Evolutionary conservation across 2,329 filamentous ascomycete species (phyloP).

Genomic region (Neofusicoccum ribis): DNA sequence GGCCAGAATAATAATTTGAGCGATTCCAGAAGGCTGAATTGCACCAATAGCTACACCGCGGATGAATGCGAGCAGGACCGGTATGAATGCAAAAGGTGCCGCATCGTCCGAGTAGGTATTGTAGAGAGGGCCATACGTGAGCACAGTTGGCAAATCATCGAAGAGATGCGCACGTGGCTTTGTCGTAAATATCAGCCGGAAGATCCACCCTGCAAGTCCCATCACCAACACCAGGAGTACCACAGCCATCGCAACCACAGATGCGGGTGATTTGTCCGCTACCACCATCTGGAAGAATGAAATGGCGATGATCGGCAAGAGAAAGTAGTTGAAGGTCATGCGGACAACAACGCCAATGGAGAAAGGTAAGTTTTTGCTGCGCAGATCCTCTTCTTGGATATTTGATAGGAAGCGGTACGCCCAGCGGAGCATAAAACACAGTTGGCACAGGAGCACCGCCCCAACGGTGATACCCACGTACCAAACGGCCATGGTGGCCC

Average conservation of each 20-base stretch:
- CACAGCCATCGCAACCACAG: conserved; percentile 72
- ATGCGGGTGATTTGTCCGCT: conserved; percentile 65
- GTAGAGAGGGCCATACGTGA: conserved; percentile 90
- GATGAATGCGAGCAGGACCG: conserved; percentile 79
- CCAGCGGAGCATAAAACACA: conserved; percentile 77
- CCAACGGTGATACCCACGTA: conserved; percentile 72
- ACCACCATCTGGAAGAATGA: conserved; percentile 91
- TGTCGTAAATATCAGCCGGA: conserved; percentile 76
- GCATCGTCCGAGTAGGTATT: conserved; percentile 97
- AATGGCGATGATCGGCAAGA: conserved; percentile 81
- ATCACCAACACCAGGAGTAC: conserved; percentile 73
- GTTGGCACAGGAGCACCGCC: conserved; percentile 69
- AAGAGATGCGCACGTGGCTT: conserved; percentile 85
- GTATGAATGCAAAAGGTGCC: conserved; percentile 84
- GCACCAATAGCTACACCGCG: conserved; percentile 90
- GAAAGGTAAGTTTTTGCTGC: conserved; percentile 90
- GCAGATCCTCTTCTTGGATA: conserved; percentile 80
- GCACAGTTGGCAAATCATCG: conserved; percentile 85
- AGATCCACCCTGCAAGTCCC: conserved; percentile 73
- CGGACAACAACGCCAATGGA: conserved; percentile 61
- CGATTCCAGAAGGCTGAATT: conserved; percentile 88
- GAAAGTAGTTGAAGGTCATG: conserved; percentile 88
- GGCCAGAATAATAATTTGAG: conserved; percentile 86
- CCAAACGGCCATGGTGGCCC: conserved; percentile 94
- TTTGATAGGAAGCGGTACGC: conserved; percentile 69